Evolutionary conservation across 441 rosid species (phyloP).

Genomic region (Oxalis stricta): DNA sequence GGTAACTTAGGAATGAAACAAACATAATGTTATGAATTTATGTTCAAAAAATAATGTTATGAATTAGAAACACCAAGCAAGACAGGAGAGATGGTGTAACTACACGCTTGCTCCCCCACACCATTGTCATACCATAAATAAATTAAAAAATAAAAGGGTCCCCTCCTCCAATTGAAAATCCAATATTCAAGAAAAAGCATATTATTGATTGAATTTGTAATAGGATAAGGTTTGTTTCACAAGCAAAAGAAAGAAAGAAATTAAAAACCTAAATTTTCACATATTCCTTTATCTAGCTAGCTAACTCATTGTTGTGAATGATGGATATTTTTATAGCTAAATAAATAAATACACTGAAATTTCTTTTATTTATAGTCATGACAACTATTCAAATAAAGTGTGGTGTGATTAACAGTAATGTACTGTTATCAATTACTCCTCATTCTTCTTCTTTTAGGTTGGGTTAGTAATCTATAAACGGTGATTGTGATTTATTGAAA

Average conservation of each 20-base stretch:
- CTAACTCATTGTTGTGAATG: no score
- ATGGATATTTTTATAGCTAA: no score
- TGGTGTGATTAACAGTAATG: no score
- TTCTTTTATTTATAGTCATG: no score
- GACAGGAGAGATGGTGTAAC: neutral
- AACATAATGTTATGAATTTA: conserved; percentile 1
- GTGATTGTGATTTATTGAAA: no score
- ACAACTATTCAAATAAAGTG: no score
- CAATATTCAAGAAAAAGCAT: neutral
- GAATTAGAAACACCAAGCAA: neutral
- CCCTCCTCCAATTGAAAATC: neutral
- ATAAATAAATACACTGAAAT: no score
- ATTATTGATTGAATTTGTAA: neutral
- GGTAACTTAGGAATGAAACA: conserved; percentile 13
- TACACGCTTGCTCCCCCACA: conserved; percentile 19
- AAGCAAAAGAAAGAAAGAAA: neutral
- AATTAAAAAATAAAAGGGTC: neutral
- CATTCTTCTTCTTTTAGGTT: no score
- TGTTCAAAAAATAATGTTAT: no score
- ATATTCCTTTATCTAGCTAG: no score
- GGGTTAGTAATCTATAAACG: no score
- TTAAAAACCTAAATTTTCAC: neutral
- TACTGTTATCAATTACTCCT: no score
- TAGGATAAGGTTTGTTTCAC: conserved; percentile 10
- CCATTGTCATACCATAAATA: neutral